phyloP scores from a whole-genome alignment of 2,329 filamentous ascomycete genomes.

The Arthrobotrys pseudoclavata region DNA sequence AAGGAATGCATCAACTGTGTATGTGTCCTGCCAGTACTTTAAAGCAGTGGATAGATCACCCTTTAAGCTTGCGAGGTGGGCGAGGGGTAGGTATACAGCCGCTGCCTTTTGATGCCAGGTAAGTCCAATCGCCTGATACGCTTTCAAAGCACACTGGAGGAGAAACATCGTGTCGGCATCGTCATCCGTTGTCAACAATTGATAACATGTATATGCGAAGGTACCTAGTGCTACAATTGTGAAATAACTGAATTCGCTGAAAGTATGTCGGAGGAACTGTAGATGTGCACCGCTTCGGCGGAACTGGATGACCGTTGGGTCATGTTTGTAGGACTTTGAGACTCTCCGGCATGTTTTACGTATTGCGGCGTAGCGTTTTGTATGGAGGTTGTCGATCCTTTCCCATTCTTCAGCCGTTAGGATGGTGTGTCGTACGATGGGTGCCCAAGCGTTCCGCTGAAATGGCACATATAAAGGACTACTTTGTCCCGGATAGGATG shows the following conservation, averaged over 20 bases:
- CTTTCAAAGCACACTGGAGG: conserved; percentile 4
- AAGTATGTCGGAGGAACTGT: not conserved
- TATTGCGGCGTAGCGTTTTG: not conserved
- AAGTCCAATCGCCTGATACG: not conserved
- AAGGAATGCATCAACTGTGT: not conserved
- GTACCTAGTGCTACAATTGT: conserved; percentile 6
- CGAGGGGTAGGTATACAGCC: too few relatives aligned
- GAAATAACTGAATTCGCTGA: conserved; percentile 27
- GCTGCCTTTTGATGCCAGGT: not conserved
- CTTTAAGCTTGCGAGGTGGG: too few relatives aligned
- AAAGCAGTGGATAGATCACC: too few relatives aligned
- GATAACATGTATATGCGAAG: not conserved
- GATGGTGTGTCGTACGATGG: not conserved
- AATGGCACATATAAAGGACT: too few relatives aligned
- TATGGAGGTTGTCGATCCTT: not conserved
- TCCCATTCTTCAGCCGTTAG: conserved; percentile 33
- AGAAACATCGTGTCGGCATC: conserved; percentile 11
- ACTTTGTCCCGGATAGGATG: too few relatives aligned
- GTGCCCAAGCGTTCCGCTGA: conserved; percentile 10
- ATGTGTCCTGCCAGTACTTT: too few relatives aligned
- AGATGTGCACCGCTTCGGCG: conserved; percentile 21
- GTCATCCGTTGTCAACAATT: too few relatives aligned
- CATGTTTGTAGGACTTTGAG: conserved; percentile 4
- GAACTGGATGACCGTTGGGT: not conserved
- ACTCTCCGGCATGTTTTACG: not conserved